phyloP scores from a whole-genome alignment of 306 rosid genomes.

The Cucurbita ficifolia region DNA sequence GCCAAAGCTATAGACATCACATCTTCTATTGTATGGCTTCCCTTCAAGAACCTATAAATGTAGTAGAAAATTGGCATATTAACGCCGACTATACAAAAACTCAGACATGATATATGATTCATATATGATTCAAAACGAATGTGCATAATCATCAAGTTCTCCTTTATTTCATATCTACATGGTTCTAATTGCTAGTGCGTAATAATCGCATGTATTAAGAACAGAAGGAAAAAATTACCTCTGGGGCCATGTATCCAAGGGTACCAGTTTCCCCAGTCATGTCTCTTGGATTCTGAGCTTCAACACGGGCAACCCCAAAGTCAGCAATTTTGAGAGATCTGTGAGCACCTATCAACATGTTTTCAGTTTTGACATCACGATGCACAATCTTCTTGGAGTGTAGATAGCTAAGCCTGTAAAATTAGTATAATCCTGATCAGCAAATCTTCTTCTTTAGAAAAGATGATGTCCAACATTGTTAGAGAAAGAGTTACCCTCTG shows the following conservation, averaged over 20 bases:
- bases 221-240: constrained; percentile 22
- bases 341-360: constrained; percentile 31
- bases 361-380: constrained; percentile 63
- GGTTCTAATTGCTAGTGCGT: not conserved
- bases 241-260: constrained; percentile 77
- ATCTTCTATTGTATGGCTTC: constrained; percentile 61
- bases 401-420: constrained; percentile 48
- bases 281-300: constrained; percentile 63
- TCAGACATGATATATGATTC: not conserved
- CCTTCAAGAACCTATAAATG: constrained; percentile 48
- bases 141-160: too few relatives aligned
- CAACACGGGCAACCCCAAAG: constrained; percentile 72
- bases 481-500: constrained; percentile 30
- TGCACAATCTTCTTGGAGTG: constrained; percentile 60
- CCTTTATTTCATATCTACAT: too few relatives aligned
- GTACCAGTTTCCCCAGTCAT: constrained; percentile 86
- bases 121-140: too few relatives aligned
- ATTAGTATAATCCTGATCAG: not conserved
- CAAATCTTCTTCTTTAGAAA: not conserved
- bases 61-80: not conserved
- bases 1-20: constrained; percentile 72
- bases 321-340: constrained; percentile 47
- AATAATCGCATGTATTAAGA: not conserved
- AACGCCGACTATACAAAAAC: not conserved
- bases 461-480: not conserved